Evolutionary conservation across 2,329 filamentous ascomycete genomes (phyloP).

Genomic region (Ophiostoma ips): DNA sequence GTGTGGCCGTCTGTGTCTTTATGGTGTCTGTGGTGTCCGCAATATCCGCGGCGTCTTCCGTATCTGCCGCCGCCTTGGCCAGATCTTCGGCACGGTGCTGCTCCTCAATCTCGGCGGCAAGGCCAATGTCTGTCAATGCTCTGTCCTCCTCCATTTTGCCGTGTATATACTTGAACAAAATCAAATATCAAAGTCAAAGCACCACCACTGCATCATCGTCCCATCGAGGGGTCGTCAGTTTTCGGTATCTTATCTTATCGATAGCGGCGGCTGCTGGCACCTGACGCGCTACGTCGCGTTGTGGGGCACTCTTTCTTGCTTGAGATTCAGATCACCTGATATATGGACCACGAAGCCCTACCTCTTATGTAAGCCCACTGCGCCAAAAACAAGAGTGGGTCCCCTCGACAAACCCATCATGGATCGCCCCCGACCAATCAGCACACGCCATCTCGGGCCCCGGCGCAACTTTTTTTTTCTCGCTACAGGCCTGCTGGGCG

Average conservation of each 20-base stretch:
- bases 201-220: neutral
- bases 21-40: neutral
- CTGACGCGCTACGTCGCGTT: no score
- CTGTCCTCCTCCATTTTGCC: constrained; percentile 61
- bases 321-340: no score
- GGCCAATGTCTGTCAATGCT: constrained; percentile 53
- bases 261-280: constrained; percentile 2
- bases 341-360: no score
- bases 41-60: no score
- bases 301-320: no score
- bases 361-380: neutral
- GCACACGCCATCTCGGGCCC: neutral
- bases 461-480: neutral
- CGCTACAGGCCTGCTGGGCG: no score
- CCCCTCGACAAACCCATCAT: neutral
- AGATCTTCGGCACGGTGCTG: constrained; percentile 21
- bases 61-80: constrained; percentile 21
- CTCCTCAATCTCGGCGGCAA: constrained; percentile 49
- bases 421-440: neutral
- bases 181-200: neutral
- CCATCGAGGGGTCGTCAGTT: constrained; percentile 1
- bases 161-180: neutral
- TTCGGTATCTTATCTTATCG: constrained; percentile 1
- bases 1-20: neutral
- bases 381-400: neutral